Evolutionary conservation across 306 rosid species (phyloP), one percentile per base, ranked within the genome.

Genomic region (Cucurbita pepo): DNA sequence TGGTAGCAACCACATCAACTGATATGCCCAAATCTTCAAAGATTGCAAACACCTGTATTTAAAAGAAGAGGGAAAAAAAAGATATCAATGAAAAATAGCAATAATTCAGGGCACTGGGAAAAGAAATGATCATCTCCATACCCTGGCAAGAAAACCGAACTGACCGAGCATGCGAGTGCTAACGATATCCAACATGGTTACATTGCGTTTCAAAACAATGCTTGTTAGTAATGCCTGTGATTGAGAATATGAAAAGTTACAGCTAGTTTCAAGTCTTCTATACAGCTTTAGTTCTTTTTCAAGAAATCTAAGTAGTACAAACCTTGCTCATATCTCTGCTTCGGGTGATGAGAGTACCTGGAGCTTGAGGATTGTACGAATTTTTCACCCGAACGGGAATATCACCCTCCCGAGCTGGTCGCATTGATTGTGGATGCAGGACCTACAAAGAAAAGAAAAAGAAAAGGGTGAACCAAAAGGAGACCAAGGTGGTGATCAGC

Each of bases 161-260:
- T 88, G 96, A 62, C 98, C 98, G 55, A 93, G 98, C 98, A 93
- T 93, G 74, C 98, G 92, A 55, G 98, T 90, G 87, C 96, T 93
- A 54, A 81, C 98, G 50, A 93, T 93, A 90, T 93, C 98, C 91
- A 93, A 85, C 98, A 88, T 90, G 71, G 96, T 90, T 70, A 93
- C 93, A 75, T 87, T 93, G 13, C 91, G 81, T 85, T 93, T 93
- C 89, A 90, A 77, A 75, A 93, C 97, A 54, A 93, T 90, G 89
- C 98, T 93, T 54, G 97, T 93, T 51, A 93, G 79, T 55, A 88
- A 87, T 50, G 87, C 98, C 98, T 92, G 90, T 78, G 84, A 73
- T 38, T 77, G 77, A 77, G 76, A 76, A 80, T 71, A 51, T 34
- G 64, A 79, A 59, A 69, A 72, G 10, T 58, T 62, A 77, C 63